Percentiles rank a stretch among this genome's conserved stretches.
These are phyloP conservation scores for Taxawa tesnikishii DNA, from an alignment of 2,329 filamentous ascomycete genomes.

Conservation along the genomic window DNA sequence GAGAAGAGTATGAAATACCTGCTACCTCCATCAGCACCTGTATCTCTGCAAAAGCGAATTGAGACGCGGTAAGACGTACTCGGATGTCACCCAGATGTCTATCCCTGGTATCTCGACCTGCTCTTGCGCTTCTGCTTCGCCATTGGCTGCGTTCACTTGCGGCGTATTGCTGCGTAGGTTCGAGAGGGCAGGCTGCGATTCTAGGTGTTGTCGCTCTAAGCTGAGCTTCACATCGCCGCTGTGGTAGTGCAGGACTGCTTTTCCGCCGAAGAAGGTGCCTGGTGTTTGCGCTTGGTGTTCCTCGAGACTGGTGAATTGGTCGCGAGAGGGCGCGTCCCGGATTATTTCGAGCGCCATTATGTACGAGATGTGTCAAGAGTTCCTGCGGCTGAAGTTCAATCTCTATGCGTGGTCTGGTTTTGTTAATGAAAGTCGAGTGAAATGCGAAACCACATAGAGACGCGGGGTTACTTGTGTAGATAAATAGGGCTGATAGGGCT, in stretches of 20 bases:
- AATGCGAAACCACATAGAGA: too few relatives aligned
- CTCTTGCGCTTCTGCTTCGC: conserved; percentile 19
- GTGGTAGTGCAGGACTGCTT: conserved; percentile 58
- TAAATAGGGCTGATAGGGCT: too few relatives aligned
- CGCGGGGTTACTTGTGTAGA: too few relatives aligned
- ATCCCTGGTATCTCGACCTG: conserved; percentile 23
- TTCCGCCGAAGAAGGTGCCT: conserved; percentile 56
- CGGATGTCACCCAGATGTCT: conserved; percentile 36
- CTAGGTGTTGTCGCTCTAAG: conserved; percentile 42
- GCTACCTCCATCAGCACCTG: too few relatives aligned
- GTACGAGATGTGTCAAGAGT: too few relatives aligned
- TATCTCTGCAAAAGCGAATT: too few relatives aligned
- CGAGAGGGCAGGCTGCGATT: conserved; percentile 32
- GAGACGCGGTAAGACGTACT: too few relatives aligned
- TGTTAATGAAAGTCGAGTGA: too few relatives aligned
- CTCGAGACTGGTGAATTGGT: conserved; percentile 51
- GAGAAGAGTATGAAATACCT: conserved; percentile 55
- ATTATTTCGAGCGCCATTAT: conserved; percentile 40
- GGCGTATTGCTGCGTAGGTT: too few relatives aligned
- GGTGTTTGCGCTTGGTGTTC: conserved; percentile 65
- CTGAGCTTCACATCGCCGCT: conserved; percentile 45
- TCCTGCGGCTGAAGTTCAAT: too few relatives aligned
- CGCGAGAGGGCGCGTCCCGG: conserved; percentile 40
- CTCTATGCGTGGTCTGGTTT: too few relatives aligned
- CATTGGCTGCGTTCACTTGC: too few relatives aligned